phyloP scores from a whole-genome alignment of 768 basidiomycete species.

The Naganishia randhawae region DNA sequence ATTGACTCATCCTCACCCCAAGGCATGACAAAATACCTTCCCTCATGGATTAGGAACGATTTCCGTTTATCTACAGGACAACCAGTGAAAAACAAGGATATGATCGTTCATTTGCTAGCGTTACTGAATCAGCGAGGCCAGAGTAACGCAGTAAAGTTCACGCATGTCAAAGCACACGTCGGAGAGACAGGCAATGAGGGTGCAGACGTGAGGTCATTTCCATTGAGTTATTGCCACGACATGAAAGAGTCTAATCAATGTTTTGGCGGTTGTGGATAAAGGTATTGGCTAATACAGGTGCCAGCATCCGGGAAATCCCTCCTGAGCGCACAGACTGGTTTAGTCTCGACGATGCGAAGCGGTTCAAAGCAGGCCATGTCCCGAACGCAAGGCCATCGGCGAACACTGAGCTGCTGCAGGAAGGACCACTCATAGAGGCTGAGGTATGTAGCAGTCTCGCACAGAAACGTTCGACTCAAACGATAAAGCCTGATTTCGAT shows the following conservation, averaged over 20 bases:
- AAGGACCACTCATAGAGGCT: slow-evolving; percentile 34
- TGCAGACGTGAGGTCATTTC: slow-evolving; percentile 59
- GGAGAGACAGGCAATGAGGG: slow-evolving; percentile 80
- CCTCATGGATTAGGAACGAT: slow-evolving; percentile 59
- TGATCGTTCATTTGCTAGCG: slow-evolving; percentile 68
- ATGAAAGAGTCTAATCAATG: background rate
- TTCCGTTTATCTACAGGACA: slow-evolving; percentile 34
- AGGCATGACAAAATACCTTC: slow-evolving; percentile 70
- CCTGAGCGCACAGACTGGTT: slow-evolving; percentile 41
- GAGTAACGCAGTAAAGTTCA: slow-evolving; percentile 56
- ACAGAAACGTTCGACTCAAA: background rate
- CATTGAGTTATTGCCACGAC: background rate
- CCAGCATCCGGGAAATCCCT: slow-evolving; percentile 32
- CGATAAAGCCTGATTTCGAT: background rate
- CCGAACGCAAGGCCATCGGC: background rate
- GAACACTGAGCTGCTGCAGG: background rate
- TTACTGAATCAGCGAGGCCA: slow-evolving; percentile 59
- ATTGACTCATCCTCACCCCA: slow-evolving; percentile 21
- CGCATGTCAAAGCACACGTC: slow-evolving; percentile 73
- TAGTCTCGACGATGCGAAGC: slow-evolving; percentile 36
- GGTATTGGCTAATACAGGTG: slow-evolving; percentile 44
- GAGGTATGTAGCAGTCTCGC: slow-evolving; percentile 32
- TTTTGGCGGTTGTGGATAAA: slow-evolving; percentile 14
- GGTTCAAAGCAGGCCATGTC: background rate
- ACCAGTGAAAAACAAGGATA: slow-evolving; percentile 66